Conservation (phyloP, 1,139 yeast species). For the Debaryomycetaceae sp. region DNA sequence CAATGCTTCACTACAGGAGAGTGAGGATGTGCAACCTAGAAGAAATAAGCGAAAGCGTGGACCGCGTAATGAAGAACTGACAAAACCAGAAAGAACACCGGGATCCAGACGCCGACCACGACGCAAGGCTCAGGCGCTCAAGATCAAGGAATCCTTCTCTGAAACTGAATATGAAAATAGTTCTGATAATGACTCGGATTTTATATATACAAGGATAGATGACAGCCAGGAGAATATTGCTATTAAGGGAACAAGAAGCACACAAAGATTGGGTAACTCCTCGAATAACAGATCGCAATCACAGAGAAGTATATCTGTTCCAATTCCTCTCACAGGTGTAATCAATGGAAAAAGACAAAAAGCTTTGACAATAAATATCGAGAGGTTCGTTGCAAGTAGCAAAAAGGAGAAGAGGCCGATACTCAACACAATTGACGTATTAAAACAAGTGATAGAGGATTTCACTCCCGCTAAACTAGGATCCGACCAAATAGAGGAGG, state of each 20-base stretch:
- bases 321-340: slow-evolving; percentile 20
- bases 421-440: slow-evolving; percentile 36
- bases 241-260: background rate
- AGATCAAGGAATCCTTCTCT: background rate
- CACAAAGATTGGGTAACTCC: background rate
- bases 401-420: slow-evolving; percentile 24
- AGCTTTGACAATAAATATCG: slow-evolving; percentile 28
- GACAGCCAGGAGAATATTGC: background rate
- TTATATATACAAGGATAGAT: slow-evolving; percentile 5
- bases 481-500: slow-evolving; percentile 17
- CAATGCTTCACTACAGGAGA: background rate
- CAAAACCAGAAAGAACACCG: background rate
- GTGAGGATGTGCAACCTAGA: background rate
- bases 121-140: background rate
- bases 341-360: slow-evolving; percentile 19
- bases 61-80: background rate
- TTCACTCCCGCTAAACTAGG: slow-evolving; percentile 20
- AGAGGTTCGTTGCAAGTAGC: slow-evolving; percentile 20
- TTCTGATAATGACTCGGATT: slow-evolving; percentile 1
- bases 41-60: background rate
- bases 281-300: background rate
- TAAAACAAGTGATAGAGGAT: slow-evolving; percentile 27
- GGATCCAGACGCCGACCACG: background rate
- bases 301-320: background rate
- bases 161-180: background rate